phyloP scores from a whole-genome alignment of 2,329 filamentous ascomycete species.

The Colletotrichum sp. region DNA sequence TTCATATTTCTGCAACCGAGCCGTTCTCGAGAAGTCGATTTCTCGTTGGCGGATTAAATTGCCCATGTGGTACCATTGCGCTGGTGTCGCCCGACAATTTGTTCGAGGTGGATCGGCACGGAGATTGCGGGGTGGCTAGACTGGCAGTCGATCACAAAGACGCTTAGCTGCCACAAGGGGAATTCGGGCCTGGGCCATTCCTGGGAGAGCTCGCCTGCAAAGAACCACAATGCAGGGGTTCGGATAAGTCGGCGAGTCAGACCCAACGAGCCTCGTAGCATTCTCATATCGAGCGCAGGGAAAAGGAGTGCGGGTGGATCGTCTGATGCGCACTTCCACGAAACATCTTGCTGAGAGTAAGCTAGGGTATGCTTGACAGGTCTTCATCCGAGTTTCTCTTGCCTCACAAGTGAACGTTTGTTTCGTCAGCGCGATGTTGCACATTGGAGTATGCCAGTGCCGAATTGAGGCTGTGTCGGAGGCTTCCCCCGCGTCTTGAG shows the following conservation, averaged over 20 bases:
- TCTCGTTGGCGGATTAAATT: conserved; percentile 17
- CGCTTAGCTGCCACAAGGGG: neutral
- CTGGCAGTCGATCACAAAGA: neutral
- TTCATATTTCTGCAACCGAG: neutral
- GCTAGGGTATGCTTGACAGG: neutral
- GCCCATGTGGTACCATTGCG: neutral
- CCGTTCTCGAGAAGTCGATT: neutral
- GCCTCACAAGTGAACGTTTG: neutral
- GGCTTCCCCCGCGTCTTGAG: neutral
- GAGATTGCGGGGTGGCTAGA: neutral
- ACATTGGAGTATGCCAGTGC: neutral
- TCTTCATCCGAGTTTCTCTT: neutral
- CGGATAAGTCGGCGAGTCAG: neutral
- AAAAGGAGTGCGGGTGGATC: neutral
- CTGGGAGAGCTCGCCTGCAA: neutral
- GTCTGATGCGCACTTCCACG: neutral
- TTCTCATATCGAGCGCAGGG: neutral
- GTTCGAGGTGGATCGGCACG: neutral
- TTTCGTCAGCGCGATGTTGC: neutral
- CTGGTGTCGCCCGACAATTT: neutral
- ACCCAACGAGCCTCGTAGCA: neutral
- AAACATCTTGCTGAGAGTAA: neutral
- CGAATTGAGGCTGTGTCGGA: neutral
- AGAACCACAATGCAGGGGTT: neutral
- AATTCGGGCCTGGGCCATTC: neutral